A percentile compares a stretch with the other conserved stretches of the same genome.
phyloP scores from a whole-genome alignment of 306 rosid genomes.

The Sechiopsis laciniata region DNA sequence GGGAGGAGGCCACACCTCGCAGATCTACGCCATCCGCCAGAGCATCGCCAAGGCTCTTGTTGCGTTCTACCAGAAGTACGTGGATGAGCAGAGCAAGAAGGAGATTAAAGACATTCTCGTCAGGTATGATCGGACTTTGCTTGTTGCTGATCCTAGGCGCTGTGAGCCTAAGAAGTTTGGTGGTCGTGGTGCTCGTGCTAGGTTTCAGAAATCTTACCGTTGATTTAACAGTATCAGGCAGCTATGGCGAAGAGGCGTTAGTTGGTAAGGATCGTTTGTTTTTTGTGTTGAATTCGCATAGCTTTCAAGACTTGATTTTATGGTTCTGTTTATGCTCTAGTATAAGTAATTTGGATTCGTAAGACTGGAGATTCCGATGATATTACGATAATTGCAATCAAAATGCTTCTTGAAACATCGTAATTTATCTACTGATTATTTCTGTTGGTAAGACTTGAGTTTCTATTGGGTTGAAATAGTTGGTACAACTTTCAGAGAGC shows the following conservation, averaged over 20 bases:
- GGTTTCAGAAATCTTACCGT: constrained; percentile 69
- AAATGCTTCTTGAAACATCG: not conserved
- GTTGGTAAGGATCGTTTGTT: not conserved
- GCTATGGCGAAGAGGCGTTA: not conserved
- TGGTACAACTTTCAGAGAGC: not conserved
- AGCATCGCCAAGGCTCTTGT: constrained; percentile 29
- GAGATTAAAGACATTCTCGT: constrained; percentile 50
- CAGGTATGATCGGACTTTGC: constrained; percentile 27
- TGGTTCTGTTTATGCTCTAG: constrained; percentile 24
- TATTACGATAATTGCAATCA: constrained; percentile 11
- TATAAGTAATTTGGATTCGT: not conserved
- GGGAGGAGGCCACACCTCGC: not conserved
- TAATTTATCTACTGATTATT: not conserved
- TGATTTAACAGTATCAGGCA: constrained; percentile 17
- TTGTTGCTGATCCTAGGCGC: constrained; percentile 47
- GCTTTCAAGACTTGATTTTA: constrained; percentile 29
- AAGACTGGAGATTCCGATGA: not conserved
- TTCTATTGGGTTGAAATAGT: not conserved
- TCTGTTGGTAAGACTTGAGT: not conserved
- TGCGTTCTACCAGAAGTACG: constrained; percentile 27
- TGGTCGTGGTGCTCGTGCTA: constrained; percentile 61
- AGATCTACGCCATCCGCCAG: constrained; percentile 29
- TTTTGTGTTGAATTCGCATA: not conserved
- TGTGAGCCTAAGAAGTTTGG: constrained; percentile 76
- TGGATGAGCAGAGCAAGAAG: constrained; percentile 28